A percentile compares a stretch with the other conserved stretches of the same genome.
phyloP scores from a whole-genome alignment of 2,329 filamentous ascomycete species.

The Fonsecaea monophora region DNA sequence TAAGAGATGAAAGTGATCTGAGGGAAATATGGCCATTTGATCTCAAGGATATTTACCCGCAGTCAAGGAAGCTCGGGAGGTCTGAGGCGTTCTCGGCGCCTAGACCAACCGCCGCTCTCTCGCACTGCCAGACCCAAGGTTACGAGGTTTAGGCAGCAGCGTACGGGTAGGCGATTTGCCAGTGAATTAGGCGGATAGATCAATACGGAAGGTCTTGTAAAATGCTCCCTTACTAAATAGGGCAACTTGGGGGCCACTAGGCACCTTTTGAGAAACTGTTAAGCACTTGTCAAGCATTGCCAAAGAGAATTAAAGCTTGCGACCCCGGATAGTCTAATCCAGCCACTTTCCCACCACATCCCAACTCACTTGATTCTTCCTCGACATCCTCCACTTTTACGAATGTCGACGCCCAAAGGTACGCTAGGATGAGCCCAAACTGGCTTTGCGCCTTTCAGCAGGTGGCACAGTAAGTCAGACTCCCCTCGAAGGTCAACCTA shows the following conservation, averaged over 20 bases:
- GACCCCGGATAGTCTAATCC: background rate
- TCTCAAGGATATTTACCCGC: too few species aligned
- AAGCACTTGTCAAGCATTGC: background rate
- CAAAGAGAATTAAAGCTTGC: background rate
- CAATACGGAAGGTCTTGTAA: background rate
- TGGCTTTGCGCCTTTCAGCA: background rate
- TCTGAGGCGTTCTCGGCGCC: too few species aligned
- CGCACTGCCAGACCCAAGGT: too few species aligned
- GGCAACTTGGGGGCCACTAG: background rate
- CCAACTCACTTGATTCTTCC: background rate
- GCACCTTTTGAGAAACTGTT: background rate
- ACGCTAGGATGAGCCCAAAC: too few species aligned
- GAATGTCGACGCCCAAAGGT: background rate
- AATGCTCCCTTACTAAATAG: background rate
- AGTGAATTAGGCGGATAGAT: background rate
- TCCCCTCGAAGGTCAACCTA: background rate
- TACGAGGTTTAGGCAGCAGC: too few species aligned
- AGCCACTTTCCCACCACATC: background rate
- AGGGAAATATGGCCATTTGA: too few species aligned
- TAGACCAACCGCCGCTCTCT: too few species aligned
- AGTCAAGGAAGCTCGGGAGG: too few species aligned
- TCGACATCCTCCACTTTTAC: background rate
- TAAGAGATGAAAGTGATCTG: too few species aligned
- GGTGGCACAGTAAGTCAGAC: background rate
- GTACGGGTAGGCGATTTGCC: too few species aligned